Base-by-base conservation (phyloP, 352 stramenopile genomes). In the Aphanomyces cochlioides region DNA sequence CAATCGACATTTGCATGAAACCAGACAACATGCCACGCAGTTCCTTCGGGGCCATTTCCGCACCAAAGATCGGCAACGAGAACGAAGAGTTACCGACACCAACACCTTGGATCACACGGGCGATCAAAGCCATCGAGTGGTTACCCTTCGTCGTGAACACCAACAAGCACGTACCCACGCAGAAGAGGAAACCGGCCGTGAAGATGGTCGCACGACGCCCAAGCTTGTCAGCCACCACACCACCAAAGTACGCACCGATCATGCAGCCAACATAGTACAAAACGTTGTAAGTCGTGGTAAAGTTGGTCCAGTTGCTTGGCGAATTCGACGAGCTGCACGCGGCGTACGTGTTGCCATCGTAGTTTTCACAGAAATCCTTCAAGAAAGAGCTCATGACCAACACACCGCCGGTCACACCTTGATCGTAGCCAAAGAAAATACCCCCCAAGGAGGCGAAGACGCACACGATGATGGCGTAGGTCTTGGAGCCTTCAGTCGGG, bases 371-470 rank as follows among this genome's bases (percentile, higher is more conserved):
- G 36, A 83, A 87, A 28, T 74, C 75, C 17, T 59, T 38, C 5
- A 87, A 69, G 54, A 84, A 87, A 38, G 74, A 80, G 61, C 77
- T 59, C 76, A 82, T 82, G 64, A 82, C 72, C 7, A 85, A 56
- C 40, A 84, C 77, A 60, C 67, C 75, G 41, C 76, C 73, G 1
- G 76, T 83, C 34, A 82, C 76, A 21, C 77, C 79, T 34, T 80
- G 71, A 70, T 79, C 77, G 47, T 82, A 85, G 56, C 79, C 79
- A 50, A 85, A 81, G 72, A 83, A 82, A 39, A 82, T 73, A 8
- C 78, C 78, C 36, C 78, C 78, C 12, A 84, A 72, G 53, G 78
- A 82, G 34, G 74, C 75, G 37, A 78, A 82, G 47, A 81, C 40
- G 38, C 74, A 77, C 53, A 76, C 77, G 50, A 80, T 53, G 50